phyloP scores from a whole-genome alignment of 2,329 filamentous ascomycete species.

The Aspergillus oerlinghausenensis region DNA sequence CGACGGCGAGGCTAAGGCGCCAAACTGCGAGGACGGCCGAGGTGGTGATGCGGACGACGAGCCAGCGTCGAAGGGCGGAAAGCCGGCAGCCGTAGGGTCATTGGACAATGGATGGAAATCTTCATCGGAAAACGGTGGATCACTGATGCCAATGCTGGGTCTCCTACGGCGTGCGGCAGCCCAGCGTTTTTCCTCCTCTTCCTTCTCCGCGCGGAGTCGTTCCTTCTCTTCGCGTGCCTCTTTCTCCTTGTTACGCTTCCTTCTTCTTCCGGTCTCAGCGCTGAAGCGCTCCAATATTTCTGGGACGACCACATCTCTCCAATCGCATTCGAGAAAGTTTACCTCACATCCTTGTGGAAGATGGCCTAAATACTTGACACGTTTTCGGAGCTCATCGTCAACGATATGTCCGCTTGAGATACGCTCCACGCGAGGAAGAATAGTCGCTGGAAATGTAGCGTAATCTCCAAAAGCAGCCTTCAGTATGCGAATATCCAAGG shows the following conservation, averaged over 20 bases:
- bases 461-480: constrained; percentile 86
- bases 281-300: constrained; percentile 71
- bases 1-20: constrained; percentile 66
- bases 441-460: constrained; percentile 73
- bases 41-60: constrained; percentile 41
- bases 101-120: constrained; percentile 63
- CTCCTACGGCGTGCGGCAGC: constrained; percentile 62
- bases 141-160: constrained; percentile 44
- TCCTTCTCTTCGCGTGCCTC: constrained; percentile 82
- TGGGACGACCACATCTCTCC: constrained; percentile 79
- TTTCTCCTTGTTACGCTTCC: constrained; percentile 77
- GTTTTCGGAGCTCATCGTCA: constrained; percentile 76
- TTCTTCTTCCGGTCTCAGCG: constrained; percentile 69
- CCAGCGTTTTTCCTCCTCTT: constrained; percentile 66
- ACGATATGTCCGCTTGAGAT: constrained; percentile 84
- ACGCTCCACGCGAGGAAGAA: constrained; percentile 81
- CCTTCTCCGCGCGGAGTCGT: constrained; percentile 71
- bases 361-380: constrained; percentile 82
- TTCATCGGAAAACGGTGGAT: constrained; percentile 51
- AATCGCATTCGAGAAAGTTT: constrained; percentile 87
- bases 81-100: constrained; percentile 19
- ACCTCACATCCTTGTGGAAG: constrained; percentile 88
- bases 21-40: constrained; percentile 40
- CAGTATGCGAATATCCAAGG: constrained; percentile 85
- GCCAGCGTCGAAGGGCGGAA: constrained; percentile 24